These are phyloP conservation scores for Gastrolobium bilobum DNA, from an alignment of 306 rosid species.

Conservation along the genomic window DNA sequence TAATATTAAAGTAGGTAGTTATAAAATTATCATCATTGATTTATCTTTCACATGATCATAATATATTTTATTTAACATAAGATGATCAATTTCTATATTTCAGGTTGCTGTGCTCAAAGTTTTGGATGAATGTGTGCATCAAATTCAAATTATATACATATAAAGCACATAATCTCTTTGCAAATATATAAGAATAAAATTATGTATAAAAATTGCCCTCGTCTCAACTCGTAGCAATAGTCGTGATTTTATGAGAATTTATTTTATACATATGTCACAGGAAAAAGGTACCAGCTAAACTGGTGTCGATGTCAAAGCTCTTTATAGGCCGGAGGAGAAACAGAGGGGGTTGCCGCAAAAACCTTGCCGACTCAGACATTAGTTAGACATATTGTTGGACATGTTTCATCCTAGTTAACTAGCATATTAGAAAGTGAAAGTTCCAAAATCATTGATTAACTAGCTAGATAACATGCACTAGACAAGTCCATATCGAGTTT, in stretches of 20 bases:
- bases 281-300: no score
- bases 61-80: no score
- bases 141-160: neutral
- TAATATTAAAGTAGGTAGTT: no score
- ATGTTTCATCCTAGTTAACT: slow-evolving; percentile 19
- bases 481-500: slow-evolving; percentile 26
- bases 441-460: neutral
- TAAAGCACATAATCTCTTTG: no score
- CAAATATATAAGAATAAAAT: no score
- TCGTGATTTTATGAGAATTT: no score
- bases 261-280: no score
- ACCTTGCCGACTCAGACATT: slow-evolving; percentile 8
- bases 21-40: no score
- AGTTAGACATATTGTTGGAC: slow-evolving; percentile 10
- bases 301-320: neutral
- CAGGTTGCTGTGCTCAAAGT: neutral
- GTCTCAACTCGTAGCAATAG: no score
- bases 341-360: neutral
- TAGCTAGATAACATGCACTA: slow-evolving; percentile 19
- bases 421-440: neutral
- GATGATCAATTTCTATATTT: no score
- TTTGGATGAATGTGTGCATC: neutral
- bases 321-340: neutral
- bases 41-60: no score
- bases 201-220: no score